Conservation (phyloP, 2,329 filamentous ascomycete species). For the Thielaviopsis cerberus region DNA sequence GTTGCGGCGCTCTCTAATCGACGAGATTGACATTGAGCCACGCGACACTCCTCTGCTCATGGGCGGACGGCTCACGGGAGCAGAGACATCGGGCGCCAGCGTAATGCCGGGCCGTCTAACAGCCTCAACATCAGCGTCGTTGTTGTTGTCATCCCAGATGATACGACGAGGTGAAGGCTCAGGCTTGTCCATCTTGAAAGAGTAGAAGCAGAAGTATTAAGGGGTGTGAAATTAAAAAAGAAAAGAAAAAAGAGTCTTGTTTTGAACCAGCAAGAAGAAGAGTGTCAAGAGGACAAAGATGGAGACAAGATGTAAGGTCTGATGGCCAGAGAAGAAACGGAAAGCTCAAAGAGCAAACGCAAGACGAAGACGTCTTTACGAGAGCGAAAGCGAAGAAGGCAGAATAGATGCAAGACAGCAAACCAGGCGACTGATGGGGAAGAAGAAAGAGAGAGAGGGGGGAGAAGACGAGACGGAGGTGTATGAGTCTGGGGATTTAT, state of each 20-base stretch:
- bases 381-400: neutral
- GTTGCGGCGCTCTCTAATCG: slow-evolving; percentile 7
- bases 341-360: slow-evolving; percentile 6
- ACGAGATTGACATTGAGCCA: slow-evolving; percentile 12
- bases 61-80: slow-evolving; percentile 5
- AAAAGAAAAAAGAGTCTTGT: neutral
- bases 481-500: neutral
- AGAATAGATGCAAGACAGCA: slow-evolving; percentile 6
- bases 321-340: neutral
- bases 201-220: neutral
- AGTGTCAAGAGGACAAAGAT: neutral
- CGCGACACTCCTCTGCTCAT: slow-evolving; percentile 9
- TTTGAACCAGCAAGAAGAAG: neutral
- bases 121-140: slow-evolving; percentile 10
- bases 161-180: slow-evolving; percentile 3
- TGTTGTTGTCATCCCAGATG: slow-evolving; percentile 3
- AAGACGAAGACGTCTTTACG: slow-evolving; percentile 10
- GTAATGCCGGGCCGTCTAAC: slow-evolving; percentile 3
- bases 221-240: neutral
- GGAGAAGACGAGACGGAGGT: neutral
- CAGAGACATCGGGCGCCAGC: neutral
- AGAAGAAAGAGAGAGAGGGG: neutral
- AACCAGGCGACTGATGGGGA: neutral
- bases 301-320: neutral
- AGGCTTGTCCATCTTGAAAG: slow-evolving; percentile 5